Base-by-base conservation (phyloP, 192 early-diverging fungal genomes). In the Backusella circina region DNA sequence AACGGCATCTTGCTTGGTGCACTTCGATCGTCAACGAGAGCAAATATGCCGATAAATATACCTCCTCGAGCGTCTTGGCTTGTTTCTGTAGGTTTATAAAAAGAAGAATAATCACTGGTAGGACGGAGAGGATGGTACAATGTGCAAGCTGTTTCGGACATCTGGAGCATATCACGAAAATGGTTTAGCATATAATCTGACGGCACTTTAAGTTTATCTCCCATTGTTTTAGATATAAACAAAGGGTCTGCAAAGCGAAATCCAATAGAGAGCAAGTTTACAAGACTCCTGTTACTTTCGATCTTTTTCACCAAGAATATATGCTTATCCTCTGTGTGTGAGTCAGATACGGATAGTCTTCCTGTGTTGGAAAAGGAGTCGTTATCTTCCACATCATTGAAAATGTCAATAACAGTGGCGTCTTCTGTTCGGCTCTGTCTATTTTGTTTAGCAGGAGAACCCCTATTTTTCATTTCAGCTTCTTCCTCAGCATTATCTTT, bases 281-380 rank as follows among this genome's bases (percentile, higher is more conserved):
- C 50, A 1, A 67, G 35, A 10, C 50, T 61, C 57, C 70, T 73
- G 30, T 65, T 67, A 1, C 18, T 41, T 23, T 50, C 64, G 12
- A 84, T 5, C 33, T 82, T 75, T 32, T 73, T 70, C 28, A 84
- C 84, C 9, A 84, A 44, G 26, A 84, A 81, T 23, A 84, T 71
- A 41, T 77, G 69, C 26, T 30, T 70, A 18, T 70, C 69, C 31
- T 70, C 41, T 23, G 28, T 30, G 15, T 70, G 37, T 16, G 69
- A 47, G 2, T 70, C 41, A 1, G 21, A 28, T 8, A 70, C 28
- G 26, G 69, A 38, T 2, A 70, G 28, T 26, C 13, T 18, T 5
- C 18, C 38, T 16, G 65, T 2, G 8, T 67, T 12, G n/a, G 21
- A 61, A 28, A 26, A 26, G 10, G 4, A 10, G 3, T 61, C 54